Evolutionary conservation across 345 rosid species (phyloP).

Genomic region (Conringia planisiliqua): DNA sequence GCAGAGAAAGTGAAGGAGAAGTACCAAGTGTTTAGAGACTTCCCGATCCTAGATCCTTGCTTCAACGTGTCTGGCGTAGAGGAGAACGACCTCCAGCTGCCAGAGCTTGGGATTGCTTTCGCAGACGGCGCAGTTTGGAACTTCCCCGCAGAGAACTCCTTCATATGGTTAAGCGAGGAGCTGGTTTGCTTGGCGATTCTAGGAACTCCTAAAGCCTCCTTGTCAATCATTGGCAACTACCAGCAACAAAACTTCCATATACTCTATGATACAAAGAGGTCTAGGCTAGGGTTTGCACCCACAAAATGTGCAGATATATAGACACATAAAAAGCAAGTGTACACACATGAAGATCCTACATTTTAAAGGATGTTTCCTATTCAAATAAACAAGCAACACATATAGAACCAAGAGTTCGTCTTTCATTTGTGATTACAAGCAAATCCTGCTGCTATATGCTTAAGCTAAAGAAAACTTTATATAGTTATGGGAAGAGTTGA

Average conservation of each 20-base stretch:
- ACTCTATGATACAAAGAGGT: slow-evolving; percentile 62
- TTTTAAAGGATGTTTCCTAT: neutral
- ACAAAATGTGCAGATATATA: slow-evolving; percentile 60
- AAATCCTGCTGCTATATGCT: slow-evolving; percentile 2
- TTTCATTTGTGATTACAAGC: neutral
- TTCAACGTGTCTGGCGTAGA: slow-evolving; percentile 75
- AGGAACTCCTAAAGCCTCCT: slow-evolving; percentile 58
- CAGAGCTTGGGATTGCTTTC: slow-evolving; percentile 64
- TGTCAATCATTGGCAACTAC: slow-evolving; percentile 87
- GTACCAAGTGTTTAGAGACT: slow-evolving; percentile 48
- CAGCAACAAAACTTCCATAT: slow-evolving; percentile 82
- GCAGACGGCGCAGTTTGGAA: slow-evolving; percentile 76
- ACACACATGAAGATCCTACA: slow-evolving; percentile 9
- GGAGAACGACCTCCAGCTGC: slow-evolving; percentile 42
- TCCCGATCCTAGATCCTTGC: slow-evolving; percentile 68
- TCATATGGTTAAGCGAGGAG: slow-evolving; percentile 56
- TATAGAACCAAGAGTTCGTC: neutral
- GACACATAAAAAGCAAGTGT: slow-evolving; percentile 3
- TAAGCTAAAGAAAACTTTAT: neutral
- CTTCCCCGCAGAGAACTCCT: slow-evolving; percentile 82
- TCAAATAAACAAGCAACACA: slow-evolving; percentile 7
- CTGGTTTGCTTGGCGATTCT: slow-evolving; percentile 71
- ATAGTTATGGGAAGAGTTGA: slow-evolving; percentile 78
- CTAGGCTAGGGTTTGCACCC: slow-evolving; percentile 75
- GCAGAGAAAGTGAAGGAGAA: slow-evolving; percentile 45